A percentile compares a stretch with the other conserved stretches of the same genome.
Conservation (phyloP, 768 basidiomycete species). For the Rhodotorula paludigena region DNA sequence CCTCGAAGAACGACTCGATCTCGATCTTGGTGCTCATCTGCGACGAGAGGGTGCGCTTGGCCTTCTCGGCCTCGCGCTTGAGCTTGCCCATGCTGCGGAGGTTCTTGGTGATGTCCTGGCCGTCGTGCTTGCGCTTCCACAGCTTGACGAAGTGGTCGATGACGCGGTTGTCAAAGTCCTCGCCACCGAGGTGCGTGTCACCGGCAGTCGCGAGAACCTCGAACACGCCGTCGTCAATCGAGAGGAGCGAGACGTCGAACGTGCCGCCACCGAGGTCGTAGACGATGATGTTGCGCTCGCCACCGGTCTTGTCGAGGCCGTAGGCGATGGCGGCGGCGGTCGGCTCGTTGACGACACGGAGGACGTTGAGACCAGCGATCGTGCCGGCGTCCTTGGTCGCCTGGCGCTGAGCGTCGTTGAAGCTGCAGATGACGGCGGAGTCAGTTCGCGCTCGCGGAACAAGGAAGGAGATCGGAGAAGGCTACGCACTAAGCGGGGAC, state of each 20-base stretch:
- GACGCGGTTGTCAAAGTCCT: constrained; percentile 91
- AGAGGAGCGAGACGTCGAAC: constrained; percentile 94
- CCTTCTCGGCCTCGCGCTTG: constrained; percentile 88
- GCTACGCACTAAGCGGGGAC: constrained; percentile 76
- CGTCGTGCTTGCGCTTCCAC: constrained; percentile 82
- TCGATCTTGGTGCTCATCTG: constrained; percentile 89
- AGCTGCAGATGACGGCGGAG: neutral
- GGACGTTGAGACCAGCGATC: constrained; percentile 87
- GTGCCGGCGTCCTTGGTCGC: constrained; percentile 97
- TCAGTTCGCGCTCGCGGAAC: neutral
- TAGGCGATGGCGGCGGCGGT: constrained; percentile 97
- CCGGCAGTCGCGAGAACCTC: constrained; percentile 86
- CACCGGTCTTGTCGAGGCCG: constrained; percentile 83
- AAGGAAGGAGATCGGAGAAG: neutral
- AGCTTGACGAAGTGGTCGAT: constrained; percentile 82
- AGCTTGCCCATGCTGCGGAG: constrained; percentile 81
- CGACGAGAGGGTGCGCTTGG: constrained; percentile 84
- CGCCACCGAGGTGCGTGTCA: constrained; percentile 90
- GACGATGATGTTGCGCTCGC: constrained; percentile 92
- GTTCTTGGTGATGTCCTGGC: constrained; percentile 73
- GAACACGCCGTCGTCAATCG: constrained; percentile 88
- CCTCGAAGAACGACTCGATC: constrained; percentile 91
- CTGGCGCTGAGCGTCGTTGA: constrained; percentile 96
- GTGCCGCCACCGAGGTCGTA: constrained; percentile 99
- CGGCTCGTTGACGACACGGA: constrained; percentile 97